phyloP scores from a whole-genome alignment of 176 grass and related monocot species.

The Tillandsia leiboldiana region DNA sequence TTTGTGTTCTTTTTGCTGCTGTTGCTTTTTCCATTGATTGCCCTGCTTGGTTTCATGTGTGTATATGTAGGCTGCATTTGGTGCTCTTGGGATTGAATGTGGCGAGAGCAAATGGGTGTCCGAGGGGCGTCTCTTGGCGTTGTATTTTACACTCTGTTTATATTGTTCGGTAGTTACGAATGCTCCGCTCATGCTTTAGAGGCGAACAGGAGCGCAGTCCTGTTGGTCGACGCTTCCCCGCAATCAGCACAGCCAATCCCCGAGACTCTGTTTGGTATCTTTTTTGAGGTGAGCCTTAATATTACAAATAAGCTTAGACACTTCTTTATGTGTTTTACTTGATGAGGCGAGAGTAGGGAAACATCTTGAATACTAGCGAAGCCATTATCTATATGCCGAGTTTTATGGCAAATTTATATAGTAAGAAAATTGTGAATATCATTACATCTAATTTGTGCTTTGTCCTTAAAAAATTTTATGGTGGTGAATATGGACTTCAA shows the following conservation, averaged over 20 bases:
- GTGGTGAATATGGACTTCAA: neutral
- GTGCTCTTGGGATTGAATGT: neutral
- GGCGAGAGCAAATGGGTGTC: conserved; percentile 22
- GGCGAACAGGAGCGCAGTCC: conserved; percentile 23
- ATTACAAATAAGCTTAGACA: neutral
- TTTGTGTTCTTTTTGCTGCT: neutral
- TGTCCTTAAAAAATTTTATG: neutral
- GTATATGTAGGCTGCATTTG: conserved; percentile 17
- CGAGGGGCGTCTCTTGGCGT: neutral
- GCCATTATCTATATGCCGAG: too few species aligned
- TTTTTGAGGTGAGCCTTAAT: conserved; percentile 68
- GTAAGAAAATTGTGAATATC: too few species aligned
- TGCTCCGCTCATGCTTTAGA: conserved; percentile 27
- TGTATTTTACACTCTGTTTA: conserved; percentile 12
- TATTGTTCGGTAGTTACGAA: conserved; percentile 14
- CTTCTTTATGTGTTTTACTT: neutral
- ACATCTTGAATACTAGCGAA: too few species aligned
- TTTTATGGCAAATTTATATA: too few species aligned
- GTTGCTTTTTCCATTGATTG: conserved; percentile 4
- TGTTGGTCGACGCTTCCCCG: conserved; percentile 42
- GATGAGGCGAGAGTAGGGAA: neutral
- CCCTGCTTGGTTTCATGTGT: neutral
- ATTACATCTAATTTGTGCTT: too few species aligned
- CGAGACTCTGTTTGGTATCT: conserved; percentile 60
- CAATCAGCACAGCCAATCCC: conserved; percentile 41